These are phyloP conservation scores for Phlebiopsis gigantea DNA, from an alignment of 768 basidiomycete species.

Conservation along the genomic window DNA sequence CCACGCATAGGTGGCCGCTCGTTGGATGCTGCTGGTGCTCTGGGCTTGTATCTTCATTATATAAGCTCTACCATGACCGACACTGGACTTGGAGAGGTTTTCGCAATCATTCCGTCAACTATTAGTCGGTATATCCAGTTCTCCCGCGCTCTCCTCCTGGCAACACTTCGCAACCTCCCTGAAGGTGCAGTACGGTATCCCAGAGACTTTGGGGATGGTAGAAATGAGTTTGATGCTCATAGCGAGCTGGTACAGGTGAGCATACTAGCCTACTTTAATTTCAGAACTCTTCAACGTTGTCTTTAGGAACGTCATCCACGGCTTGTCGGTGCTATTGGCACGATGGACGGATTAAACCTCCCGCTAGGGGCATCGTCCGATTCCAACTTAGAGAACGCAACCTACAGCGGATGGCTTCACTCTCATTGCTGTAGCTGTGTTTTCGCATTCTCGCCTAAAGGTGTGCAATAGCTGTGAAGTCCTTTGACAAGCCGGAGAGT, in stretches of 20 bases:
- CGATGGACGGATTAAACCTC: slow-evolving; percentile 5
- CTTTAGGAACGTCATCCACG: not conserved
- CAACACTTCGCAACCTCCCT: too few species aligned
- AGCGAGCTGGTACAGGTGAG: too few species aligned
- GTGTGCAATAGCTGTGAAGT: slow-evolving; percentile 17
- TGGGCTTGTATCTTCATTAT: slow-evolving; percentile 38
- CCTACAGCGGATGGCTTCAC: slow-evolving; percentile 40
- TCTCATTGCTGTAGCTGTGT: slow-evolving; percentile 37
- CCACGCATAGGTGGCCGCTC: slow-evolving; percentile 26
- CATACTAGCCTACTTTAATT: too few species aligned
- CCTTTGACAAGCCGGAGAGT: too few species aligned
- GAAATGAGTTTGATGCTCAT: too few species aligned
- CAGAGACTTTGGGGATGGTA: too few species aligned
- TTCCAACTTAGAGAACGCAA: slow-evolving; percentile 39
- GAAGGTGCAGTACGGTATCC: slow-evolving; percentile 28
- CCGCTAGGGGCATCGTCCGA: slow-evolving; percentile 24
- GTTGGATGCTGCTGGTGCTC: slow-evolving; percentile 32
- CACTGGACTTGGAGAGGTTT: slow-evolving; percentile 33
- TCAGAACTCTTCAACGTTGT: too few species aligned
- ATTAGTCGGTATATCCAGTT: slow-evolving; percentile 32
- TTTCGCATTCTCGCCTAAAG: slow-evolving; percentile 26
- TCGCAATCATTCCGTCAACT: slow-evolving; percentile 35
- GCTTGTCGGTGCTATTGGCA: slow-evolving; percentile 1
- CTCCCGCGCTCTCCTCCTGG: slow-evolving; percentile 24
- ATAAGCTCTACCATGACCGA: slow-evolving; percentile 36